Evolutionary conservation across 1,284 basidiomycete genomes (phyloP).

Genomic region (Leccinum cinnamomeum): DNA sequence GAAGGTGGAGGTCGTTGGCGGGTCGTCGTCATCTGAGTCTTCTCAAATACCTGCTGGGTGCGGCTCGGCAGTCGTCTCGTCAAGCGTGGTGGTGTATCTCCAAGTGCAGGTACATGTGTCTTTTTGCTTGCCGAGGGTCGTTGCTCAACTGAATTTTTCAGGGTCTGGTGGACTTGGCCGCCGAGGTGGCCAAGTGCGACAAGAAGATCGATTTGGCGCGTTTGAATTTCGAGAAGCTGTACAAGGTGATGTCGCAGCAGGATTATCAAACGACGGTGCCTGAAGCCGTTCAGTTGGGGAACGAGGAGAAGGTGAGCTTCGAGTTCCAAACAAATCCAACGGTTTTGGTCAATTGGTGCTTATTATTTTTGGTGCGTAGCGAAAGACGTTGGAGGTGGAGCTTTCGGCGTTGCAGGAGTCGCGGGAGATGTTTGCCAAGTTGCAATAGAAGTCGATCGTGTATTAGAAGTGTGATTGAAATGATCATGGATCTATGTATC

Average conservation of each 20-base stretch:
- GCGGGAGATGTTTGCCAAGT: conserved; percentile 54
- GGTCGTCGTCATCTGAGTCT: conserved; percentile 7
- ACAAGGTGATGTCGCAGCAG: conserved; percentile 69
- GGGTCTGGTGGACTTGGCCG: conserved; percentile 84
- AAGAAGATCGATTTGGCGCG: conserved; percentile 76
- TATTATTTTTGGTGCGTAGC: conserved; percentile 37
- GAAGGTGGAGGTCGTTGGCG: conserved; percentile 45
- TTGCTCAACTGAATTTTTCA: conserved; percentile 29
- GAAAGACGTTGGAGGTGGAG: conserved; percentile 64
- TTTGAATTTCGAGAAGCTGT: conserved; percentile 73
- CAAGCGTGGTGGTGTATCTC: conserved; percentile 59
- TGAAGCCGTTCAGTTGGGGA: conserved; percentile 63
- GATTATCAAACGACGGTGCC: conserved; percentile 37
- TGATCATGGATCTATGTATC: too few relatives aligned
- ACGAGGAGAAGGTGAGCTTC: conserved; percentile 74
- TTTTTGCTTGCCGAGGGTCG: background rate
- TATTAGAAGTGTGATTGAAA: too few relatives aligned
- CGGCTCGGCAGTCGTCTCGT: conserved; percentile 72
- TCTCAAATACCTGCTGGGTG: conserved; percentile 85
- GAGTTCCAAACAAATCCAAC: background rate
- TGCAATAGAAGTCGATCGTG: conserved; percentile 19
- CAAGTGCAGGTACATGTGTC: conserved; percentile 70
- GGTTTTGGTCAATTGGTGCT: background rate
- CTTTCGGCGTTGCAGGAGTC: conserved; percentile 58
- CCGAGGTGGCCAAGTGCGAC: conserved; percentile 83